These are phyloP conservation scores for Hymenoscyphus albidus DNA, from an alignment of 2,329 filamentous ascomycete species.

Conservation along the genomic window DNA sequence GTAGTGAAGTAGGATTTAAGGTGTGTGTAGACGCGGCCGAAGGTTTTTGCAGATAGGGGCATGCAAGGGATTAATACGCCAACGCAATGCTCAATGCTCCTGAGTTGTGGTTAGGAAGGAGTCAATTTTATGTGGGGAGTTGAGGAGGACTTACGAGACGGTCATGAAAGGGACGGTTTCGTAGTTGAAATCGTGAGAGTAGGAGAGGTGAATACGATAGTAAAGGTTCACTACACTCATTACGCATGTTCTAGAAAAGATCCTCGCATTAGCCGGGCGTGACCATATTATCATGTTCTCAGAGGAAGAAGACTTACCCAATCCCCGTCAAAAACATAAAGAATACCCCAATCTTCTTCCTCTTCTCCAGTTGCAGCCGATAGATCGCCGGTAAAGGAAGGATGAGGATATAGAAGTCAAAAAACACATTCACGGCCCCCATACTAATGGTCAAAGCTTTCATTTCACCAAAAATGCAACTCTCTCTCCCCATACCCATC, in stretches of 20 bases:
- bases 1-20: no score
- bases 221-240: background rate
- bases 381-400: background rate
- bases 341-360: background rate
- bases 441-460: background rate
- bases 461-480: background rate
- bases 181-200: background rate
- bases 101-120: background rate
- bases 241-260: background rate
- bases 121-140: background rate
- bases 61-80: background rate
- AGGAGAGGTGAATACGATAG: background rate
- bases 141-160: background rate
- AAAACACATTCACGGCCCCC: background rate
- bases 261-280: background rate
- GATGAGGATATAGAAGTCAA: background rate
- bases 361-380: background rate
- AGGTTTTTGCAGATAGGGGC: background rate
- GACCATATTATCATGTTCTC: background rate
- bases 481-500: background rate
- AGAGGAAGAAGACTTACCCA: background rate
- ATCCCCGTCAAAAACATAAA: background rate
- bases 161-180: background rate
- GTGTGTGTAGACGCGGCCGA: background rate
- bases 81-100: background rate